Base-by-base conservation (phyloP, 179 eudicot species). In the Heliamphora ciliata region DNA sequence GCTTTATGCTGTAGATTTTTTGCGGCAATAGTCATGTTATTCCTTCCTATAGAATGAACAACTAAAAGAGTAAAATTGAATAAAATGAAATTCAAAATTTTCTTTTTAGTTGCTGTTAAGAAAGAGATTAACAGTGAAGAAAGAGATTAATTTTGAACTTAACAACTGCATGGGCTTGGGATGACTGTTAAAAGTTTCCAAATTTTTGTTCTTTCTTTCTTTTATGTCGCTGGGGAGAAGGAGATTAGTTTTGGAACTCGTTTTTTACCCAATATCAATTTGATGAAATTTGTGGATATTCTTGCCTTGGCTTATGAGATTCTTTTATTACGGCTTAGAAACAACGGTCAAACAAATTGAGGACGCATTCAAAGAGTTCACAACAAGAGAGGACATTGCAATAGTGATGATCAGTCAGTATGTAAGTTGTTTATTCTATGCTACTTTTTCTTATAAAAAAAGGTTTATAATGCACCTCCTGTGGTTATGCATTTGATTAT, bases 291-390 rank as follows among this genome's bases (percentile, higher is more conserved):
- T 72, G 59, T 14, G 68, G 21, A 50, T 68, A 31, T 52, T 54
- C 8, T 56, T 65, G 46, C 13, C 51, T 10, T 61, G 31, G 24
- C 82, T 79, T 68, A 84, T 80, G 21, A 59, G 47, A n/a, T 75
- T 75, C 48, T 84, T n/a, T 18, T 11, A 50, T 81, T 70, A 13
- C 81, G 80, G 73, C 59, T 77, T 80, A 92, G 97, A 91, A 83
- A 92, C 97, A 76, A 89, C 92, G 9, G 88, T 90, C 64, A 93
- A 91, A 84, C 91, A 90, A 85, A 90, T 93, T 84, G 97, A 93
- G 83, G 97, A 93, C 69, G 89, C 94, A 50, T 93, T 93, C 74
- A 93, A 91, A 82, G 97, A 93, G 87, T 93, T 93, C 86, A 91
- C 95, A 65, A 72, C 92, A 80, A 87, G 94, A 84, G 93, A 93